Percentiles rank a stretch among this genome's conserved stretches.
Evolutionary conservation across 2,329 filamentous ascomycete genomes (phyloP).

Genomic region (Blastomyces parvus): DNA sequence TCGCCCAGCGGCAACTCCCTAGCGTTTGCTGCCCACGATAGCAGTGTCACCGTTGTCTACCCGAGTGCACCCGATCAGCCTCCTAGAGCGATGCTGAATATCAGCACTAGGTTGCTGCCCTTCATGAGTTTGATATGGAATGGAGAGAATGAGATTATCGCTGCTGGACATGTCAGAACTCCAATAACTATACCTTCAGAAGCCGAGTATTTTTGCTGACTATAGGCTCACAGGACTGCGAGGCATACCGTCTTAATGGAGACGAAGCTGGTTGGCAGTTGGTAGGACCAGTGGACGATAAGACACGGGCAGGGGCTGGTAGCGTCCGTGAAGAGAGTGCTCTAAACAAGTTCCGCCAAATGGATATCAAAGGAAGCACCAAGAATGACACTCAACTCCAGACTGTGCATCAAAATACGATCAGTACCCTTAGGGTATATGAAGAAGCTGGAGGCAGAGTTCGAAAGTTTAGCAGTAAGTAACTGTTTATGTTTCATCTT

Average conservation of each 20-base stretch:
- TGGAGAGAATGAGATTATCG: constrained; percentile 83
- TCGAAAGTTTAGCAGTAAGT: constrained; percentile 76
- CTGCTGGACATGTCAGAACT: constrained; percentile 64
- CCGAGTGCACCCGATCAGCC: constrained; percentile 84
- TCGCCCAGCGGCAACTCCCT: constrained; percentile 88
- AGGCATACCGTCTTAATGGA: constrained; percentile 83
- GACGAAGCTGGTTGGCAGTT: constrained; percentile 73
- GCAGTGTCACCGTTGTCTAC: constrained; percentile 93
- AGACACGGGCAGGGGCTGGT: constrained; percentile 50
- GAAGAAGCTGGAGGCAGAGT: constrained; percentile 56
- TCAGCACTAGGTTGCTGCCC: constrained; percentile 81
- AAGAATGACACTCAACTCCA: constrained; percentile 90
- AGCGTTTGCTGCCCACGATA: constrained; percentile 90
- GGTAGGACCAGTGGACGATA: constrained; percentile 67
- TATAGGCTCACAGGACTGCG: constrained; percentile 46
- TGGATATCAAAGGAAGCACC: constrained; percentile 91
- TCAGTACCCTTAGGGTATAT: constrained; percentile 72
- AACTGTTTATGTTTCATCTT: constrained; percentile 12
- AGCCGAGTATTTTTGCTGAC: not conserved
- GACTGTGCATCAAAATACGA: constrained; percentile 94
- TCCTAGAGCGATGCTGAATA: constrained; percentile 77
- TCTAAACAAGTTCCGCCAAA: constrained; percentile 95
- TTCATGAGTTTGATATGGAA: constrained; percentile 93
- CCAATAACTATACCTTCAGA: not conserved
- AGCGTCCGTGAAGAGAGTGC: constrained; percentile 76